Base-by-base conservation (phyloP, 352 stramenopile genomes). In the Phytophthora pini region DNA sequence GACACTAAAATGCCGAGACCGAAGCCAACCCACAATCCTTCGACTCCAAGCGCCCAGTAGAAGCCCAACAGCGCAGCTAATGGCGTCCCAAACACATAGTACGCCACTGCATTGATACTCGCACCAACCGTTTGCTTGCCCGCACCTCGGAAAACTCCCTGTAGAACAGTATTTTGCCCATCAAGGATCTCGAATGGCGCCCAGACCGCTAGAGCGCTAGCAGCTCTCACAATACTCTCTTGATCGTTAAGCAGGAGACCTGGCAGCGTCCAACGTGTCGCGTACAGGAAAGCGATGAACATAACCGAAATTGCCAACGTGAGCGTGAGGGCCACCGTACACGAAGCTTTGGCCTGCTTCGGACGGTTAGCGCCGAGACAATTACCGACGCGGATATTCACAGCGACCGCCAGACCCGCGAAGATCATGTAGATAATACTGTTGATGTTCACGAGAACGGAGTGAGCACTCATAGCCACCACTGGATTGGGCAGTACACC, bases 311-410 rank as follows among this genome's bases (percentile, higher is more conserved):
- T 46, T 13, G 38, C 70, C 13, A 85, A 56, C 12, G 59, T 59
- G 9, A 85, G 56, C 0, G 66, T 70, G 32, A 94, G 61, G 32
- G 71, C 58, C 22, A 76, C 76, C 13, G 79, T 77, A 36, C 53
- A 69, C 5, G 54, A 49, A 27, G 87, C 45, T n/a, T 76, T 63
- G 8, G 88, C 84, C 27, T 78, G 70, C 45, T 76, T 72, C 11
- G 82, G 68, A n/a, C 84, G 48, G 29, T 89, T 87, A 5, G 83
- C 86, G 7, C 86, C 88, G 1, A 95, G 64, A 13, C 78, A 84
- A 68, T 94, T 92, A 12, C 88, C 86, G 8, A 94, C 79, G 26
- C 82, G 72, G 43, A 95, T 86, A 61, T 86, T 94, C 11, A 68
- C 77, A 4, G 84, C 74, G 2, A 92, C 80, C 2, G 70, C 70